Percentiles rank a stretch among this genome's conserved stretches.
Evolutionary conservation across 139 green algal genomes (phyloP).

Genomic region (Ettlia oleoabundans): DNA sequence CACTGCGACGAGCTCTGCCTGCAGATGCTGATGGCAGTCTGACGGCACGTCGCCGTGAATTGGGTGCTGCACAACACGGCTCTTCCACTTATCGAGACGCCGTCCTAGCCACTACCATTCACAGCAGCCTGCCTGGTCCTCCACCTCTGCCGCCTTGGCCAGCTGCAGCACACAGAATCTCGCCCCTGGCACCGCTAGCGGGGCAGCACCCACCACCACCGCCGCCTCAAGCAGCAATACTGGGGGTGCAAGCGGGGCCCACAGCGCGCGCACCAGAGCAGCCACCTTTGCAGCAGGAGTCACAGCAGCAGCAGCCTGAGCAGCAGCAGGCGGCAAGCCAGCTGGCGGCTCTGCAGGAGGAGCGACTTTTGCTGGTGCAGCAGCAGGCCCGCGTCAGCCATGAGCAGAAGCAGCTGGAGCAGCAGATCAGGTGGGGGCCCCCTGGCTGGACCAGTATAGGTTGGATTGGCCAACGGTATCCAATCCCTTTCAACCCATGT

Average conservation of each 20-base stretch:
- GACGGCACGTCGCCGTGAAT: not conserved
- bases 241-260: not conserved
- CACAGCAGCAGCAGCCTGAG: not conserved
- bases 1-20: not conserved
- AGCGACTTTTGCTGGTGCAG: not conserved
- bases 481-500: not conserved
- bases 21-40: not conserved
- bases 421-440: conserved; percentile 17
- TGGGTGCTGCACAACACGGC: not conserved
- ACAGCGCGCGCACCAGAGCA: not conserved
- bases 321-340: not conserved
- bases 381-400: conserved; percentile 6
- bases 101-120: not conserved
- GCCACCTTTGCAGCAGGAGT: not conserved
- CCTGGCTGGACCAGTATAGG: not conserved
- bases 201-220: no score
- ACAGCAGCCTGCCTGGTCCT: not conserved
- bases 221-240: no score
- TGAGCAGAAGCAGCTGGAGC: conserved; percentile 14
- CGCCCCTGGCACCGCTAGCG: not conserved
- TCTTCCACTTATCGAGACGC: conserved; percentile 17
- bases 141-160: not conserved
- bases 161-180: no score
- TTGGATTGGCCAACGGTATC: not conserved
- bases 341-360: not conserved